A percentile compares a stretch with the other conserved stretches of the same genome.
phyloP scores from a whole-genome alignment of 306 rosid genomes.

The Acacia acuminata region DNA sequence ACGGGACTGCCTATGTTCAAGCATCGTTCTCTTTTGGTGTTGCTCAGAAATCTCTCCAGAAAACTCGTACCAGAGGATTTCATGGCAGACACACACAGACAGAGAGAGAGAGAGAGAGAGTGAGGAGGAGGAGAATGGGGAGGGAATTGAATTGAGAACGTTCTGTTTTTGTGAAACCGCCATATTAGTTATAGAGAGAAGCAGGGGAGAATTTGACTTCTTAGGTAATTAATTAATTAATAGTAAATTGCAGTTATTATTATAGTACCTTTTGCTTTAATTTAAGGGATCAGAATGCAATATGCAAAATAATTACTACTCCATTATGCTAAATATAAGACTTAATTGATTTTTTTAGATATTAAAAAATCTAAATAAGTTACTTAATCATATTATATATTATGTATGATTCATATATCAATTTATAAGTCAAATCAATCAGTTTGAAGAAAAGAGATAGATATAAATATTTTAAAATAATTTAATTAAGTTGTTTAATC shows the following conservation, averaged over 20 bases:
- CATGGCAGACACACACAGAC: slow-evolving; percentile 33
- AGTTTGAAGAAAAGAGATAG: no score
- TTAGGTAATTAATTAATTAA: not conserved
- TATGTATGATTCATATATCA: no score
- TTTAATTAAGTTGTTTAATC: no score
- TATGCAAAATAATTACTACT: no score
- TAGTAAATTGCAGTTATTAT: not conserved
- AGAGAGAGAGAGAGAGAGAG: slow-evolving; percentile 6
- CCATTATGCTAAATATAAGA: no score
- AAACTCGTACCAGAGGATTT: slow-evolving; percentile 31
- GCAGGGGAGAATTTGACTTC: not conserved
- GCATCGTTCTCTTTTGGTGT: slow-evolving; percentile 47
- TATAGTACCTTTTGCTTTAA: not conserved
- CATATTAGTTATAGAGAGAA: not conserved
- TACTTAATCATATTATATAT: no score
- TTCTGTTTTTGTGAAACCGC: slow-evolving; percentile 6
- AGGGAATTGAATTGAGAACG: not conserved
- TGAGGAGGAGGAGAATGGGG: not conserved
- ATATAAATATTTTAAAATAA: no score
- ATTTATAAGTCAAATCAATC: no score
- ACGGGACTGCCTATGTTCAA: slow-evolving; percentile 30
- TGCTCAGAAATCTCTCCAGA: slow-evolving; percentile 35
- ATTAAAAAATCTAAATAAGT: no score
- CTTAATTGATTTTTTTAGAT: no score
- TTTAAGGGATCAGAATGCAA: not conserved